These are phyloP conservation scores for Amoebophrya sp. DNA, from an alignment of 169 alveolate genomes.

Conservation along the genomic window DNA sequence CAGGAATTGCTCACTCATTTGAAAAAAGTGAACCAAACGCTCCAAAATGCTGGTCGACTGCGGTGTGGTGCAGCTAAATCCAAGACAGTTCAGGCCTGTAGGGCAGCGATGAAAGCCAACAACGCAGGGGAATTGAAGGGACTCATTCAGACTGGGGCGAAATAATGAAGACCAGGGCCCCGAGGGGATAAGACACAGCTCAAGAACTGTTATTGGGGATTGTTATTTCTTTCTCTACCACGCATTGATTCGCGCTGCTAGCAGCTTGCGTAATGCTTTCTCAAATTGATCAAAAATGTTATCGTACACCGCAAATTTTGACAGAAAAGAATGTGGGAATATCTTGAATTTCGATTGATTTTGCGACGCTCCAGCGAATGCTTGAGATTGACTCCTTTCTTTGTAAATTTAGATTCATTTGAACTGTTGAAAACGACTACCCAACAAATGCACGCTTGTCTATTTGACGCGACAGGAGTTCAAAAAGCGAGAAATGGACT, in stretches of 20 bases:
- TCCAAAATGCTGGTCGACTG: background rate
- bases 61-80: background rate
- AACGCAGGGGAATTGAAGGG: background rate
- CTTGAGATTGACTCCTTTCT: too few species aligned
- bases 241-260: background rate
- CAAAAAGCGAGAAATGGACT: too few species aligned
- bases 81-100: background rate
- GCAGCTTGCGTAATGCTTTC: background rate
- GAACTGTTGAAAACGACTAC: too few species aligned
- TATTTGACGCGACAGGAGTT: too few species aligned
- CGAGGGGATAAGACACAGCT: too few species aligned
- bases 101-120: background rate
- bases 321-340: background rate
- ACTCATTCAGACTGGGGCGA: conserved; percentile 10
- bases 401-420: too few species aligned
- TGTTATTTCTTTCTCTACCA: background rate
- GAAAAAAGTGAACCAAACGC: background rate
- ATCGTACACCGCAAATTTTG: background rate
- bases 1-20: background rate
- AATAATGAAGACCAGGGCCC: background rate
- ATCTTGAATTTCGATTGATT: background rate
- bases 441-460: too few species aligned
- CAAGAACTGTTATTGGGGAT: too few species aligned
- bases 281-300: background rate
- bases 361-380: too few species aligned